Evolutionary conservation across 352 stramenopile genomes (phyloP), one percentile per base, ranked within the genome.

Genomic region (Phytopythium mirpurense): DNA sequence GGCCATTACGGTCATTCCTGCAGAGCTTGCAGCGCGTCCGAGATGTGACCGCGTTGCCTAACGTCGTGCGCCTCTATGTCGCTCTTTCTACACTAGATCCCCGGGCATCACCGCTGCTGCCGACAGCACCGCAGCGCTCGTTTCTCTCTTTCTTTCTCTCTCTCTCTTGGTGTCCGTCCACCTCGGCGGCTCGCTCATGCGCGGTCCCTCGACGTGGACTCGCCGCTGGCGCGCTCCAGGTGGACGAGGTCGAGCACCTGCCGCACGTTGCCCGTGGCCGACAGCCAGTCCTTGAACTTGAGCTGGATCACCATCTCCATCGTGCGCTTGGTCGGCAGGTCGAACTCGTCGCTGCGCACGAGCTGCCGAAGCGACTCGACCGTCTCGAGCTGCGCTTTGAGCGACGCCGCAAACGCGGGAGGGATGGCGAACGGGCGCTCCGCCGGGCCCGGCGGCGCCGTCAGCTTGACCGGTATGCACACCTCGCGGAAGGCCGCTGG

Each of bases 241-340:
- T 93, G 76, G 48, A 96, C 85, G 11, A 96, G 66, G 54, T 96
- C 88, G 26, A 95, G 71, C 24, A 96, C 86, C 67, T 96, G 86
- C 9, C 88, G 77, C 53, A 88, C 74, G 45, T 96, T 92, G 55
- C 84, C 88, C 18, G 86, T 92, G 10, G 80, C 63, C 16, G 84
- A 83, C 16, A 96, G 75, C 88, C 88, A 96, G 60, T 96, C 86
- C 63, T 90, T 90, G 58, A 92, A 93, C 29, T 76, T 78, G 51
- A 78, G 60, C 60, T 94, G 81, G 54, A 94, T 88, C 47, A 90
- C 75, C 55, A 78, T 75, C 58, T 94, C 81, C 69, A 94, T 86
- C 40, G 75, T 78, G 23, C 79, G 78, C 63, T 93, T 93, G 38
- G 74, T 83, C 36, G 74, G 58, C 47, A 88, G 32, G 52, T 93